Evolutionary conservation across 148 eudicot genomes (phyloP).

Genomic region (Mesembryanthemum crystallinum): DNA sequence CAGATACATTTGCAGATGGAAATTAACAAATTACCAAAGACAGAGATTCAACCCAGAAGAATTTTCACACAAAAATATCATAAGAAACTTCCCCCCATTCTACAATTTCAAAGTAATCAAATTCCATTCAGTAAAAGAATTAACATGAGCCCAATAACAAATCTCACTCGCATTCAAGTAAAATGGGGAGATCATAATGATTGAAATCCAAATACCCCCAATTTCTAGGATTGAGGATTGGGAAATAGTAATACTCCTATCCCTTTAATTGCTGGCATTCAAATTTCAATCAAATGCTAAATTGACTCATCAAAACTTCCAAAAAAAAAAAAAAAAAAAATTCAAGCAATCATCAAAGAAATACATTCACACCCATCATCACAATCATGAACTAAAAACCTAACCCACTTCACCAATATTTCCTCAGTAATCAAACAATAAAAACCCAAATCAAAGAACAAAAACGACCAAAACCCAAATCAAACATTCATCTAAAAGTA

Average conservation of each 20-base stretch:
- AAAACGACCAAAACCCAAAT: not conserved
- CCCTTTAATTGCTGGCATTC: not conserved
- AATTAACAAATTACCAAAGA: constrained; percentile 1
- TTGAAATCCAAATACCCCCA: not conserved
- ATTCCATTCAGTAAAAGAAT: not conserved
- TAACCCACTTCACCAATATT: not conserved
- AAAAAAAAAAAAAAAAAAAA: not conserved
- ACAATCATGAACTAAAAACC: too few species aligned
- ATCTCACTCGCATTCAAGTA: not conserved
- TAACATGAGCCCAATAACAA: not conserved
- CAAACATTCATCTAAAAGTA: not conserved
- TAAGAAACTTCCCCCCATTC: not conserved
- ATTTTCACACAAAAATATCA: not conserved
- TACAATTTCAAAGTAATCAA: not conserved
- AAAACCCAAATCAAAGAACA: not conserved
- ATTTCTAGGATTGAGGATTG: not conserved
- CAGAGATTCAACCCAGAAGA: not conserved
- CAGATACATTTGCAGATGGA: not conserved
- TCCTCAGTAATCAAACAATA: not conserved
- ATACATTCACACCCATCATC: not conserved
- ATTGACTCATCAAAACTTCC: not conserved
- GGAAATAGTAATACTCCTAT: not conserved
- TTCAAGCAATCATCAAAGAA: not conserved
- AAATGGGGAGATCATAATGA: too few species aligned
- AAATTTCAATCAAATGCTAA: not conserved